These are phyloP conservation scores for Curvularia spicifera DNA, from an alignment of 2,329 filamentous ascomycete genomes.

Conservation along the genomic window DNA sequence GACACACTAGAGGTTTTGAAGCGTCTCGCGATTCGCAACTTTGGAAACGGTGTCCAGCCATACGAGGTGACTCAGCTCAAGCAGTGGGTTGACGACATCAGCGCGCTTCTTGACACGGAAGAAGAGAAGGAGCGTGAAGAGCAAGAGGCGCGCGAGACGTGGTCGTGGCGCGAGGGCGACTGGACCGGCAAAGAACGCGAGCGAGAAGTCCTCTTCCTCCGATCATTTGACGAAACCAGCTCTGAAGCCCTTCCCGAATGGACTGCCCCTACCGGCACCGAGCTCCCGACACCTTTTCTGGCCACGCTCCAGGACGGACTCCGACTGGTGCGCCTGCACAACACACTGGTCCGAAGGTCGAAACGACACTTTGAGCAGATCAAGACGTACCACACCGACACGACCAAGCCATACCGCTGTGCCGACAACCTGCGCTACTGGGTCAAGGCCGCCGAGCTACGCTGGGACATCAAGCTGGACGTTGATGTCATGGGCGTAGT, in stretches of 20 bases:
- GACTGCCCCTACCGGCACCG: conserved; percentile 61
- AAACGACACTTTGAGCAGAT: conserved; percentile 88
- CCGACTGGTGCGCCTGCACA: conserved; percentile 85
- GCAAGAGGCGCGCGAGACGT: conserved; percentile 71
- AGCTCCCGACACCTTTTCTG: conserved; percentile 76
- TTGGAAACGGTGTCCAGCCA: conserved; percentile 78
- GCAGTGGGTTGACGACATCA: conserved; percentile 80
- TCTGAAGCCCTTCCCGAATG: conserved; percentile 69
- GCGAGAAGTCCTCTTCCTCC: conserved; percentile 81
- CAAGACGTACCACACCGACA: conserved; percentile 87
- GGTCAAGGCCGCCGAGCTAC: conserved; percentile 92
- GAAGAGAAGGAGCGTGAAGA: conserved; percentile 78
- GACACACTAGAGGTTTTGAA: conserved; percentile 89
- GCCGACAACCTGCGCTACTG: conserved; percentile 95
- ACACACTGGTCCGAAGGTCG: conserved; percentile 83
- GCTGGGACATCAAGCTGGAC: conserved; percentile 85
- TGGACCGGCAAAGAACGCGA: conserved; percentile 76
- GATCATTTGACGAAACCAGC: conserved; percentile 69
- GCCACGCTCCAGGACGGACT: conserved; percentile 77
- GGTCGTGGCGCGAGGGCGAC: conserved; percentile 80
- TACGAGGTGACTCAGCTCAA: conserved; percentile 79
- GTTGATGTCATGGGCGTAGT: conserved; percentile 88
- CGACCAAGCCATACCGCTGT: conserved; percentile 89
- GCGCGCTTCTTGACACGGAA: conserved; percentile 76
- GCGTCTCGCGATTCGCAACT: conserved; percentile 86